These are phyloP conservation scores for Claviceps citrina DNA, from an alignment of 2,329 filamentous ascomycete species.

Conservation along the genomic window DNA sequence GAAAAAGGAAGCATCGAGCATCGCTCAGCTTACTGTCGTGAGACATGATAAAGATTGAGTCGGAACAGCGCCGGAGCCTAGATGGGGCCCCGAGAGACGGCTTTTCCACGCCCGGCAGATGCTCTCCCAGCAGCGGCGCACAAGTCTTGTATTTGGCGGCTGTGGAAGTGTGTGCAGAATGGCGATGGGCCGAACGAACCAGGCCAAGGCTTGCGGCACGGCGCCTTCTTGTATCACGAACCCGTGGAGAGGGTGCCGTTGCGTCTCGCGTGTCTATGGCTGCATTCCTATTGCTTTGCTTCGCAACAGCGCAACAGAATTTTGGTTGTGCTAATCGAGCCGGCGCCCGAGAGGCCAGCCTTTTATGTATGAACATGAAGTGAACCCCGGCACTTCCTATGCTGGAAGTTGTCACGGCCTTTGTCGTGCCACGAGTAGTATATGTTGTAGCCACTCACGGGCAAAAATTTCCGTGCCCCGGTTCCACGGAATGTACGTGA, in stretches of 20 bases:
- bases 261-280: conserved; percentile 42
- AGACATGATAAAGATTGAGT: conserved; percentile 54
- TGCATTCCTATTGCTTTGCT: conserved; percentile 45
- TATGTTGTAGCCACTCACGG: conserved; percentile 48
- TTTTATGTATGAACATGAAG: conserved; percentile 54
- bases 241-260: conserved; percentile 39
- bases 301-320: conserved; percentile 45
- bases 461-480: conserved; percentile 60
- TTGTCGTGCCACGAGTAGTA: conserved; percentile 50
- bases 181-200: conserved; percentile 41
- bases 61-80: conserved; percentile 37
- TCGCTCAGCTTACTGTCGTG: conserved; percentile 39
- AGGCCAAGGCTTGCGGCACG: conserved; percentile 40
- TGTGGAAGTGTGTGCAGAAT: conserved; percentile 20
- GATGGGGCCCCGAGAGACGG: conserved; percentile 44
- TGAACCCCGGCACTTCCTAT: conserved; percentile 34
- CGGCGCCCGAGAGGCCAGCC: conserved; percentile 51
- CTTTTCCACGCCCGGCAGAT: conserved; percentile 22
- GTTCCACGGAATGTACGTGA: conserved; percentile 58
- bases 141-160: conserved; percentile 13
- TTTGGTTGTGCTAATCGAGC: conserved; percentile 49
- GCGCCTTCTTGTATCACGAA: conserved; percentile 51
- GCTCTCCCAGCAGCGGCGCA: conserved; percentile 5
- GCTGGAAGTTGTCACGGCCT: conserved; percentile 35
- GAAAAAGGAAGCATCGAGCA: background rate